Conservation (phyloP, 495 filamentous ascomycete genomes). For the Podospora sp. region DNA sequence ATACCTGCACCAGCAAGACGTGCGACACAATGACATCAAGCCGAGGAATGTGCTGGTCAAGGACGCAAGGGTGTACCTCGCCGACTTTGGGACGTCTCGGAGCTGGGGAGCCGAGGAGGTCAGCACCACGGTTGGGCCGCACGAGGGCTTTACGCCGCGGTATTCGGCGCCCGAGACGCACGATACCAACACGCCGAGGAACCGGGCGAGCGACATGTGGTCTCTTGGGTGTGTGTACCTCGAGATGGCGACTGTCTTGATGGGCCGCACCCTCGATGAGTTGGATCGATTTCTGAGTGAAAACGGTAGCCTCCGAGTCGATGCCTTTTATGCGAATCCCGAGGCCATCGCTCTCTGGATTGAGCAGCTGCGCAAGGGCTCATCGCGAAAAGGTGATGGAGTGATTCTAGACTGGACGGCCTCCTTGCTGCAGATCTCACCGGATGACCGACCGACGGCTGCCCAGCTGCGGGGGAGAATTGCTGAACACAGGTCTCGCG, state of each 20-base stretch:
- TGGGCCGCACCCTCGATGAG: slow-evolving; percentile 17
- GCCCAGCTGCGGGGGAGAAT: slow-evolving; percentile 6
- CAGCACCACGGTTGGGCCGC: too few species aligned
- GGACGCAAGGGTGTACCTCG: slow-evolving; percentile 34
- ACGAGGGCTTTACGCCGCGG: too few species aligned
- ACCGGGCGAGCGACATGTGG: slow-evolving; percentile 43
- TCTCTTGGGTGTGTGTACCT: slow-evolving; percentile 47
- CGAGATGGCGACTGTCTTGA: slow-evolving; percentile 40
- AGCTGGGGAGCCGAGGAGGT: not conserved
- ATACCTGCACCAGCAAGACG: slow-evolving; percentile 40
- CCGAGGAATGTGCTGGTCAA: slow-evolving; percentile 48
- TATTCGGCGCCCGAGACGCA: not conserved
- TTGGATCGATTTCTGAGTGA: not conserved
- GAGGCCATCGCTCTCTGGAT: slow-evolving; percentile 1
- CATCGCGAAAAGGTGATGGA: not conserved
- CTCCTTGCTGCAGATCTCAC: not conserved
- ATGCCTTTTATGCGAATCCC: not conserved
- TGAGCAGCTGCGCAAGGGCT: not conserved
- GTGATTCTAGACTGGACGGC: not conserved
- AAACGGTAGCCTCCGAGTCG: not conserved
- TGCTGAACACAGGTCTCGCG: not conserved
- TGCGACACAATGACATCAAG: slow-evolving; percentile 50
- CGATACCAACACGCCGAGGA: slow-evolving; percentile 22
- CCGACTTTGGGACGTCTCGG: slow-evolving; percentile 46
- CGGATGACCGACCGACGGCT: slow-evolving; percentile 4